Conservation (phyloP, 371 early-diverging fungal genomes). For the Saksenaea vasiformis region DNA sequence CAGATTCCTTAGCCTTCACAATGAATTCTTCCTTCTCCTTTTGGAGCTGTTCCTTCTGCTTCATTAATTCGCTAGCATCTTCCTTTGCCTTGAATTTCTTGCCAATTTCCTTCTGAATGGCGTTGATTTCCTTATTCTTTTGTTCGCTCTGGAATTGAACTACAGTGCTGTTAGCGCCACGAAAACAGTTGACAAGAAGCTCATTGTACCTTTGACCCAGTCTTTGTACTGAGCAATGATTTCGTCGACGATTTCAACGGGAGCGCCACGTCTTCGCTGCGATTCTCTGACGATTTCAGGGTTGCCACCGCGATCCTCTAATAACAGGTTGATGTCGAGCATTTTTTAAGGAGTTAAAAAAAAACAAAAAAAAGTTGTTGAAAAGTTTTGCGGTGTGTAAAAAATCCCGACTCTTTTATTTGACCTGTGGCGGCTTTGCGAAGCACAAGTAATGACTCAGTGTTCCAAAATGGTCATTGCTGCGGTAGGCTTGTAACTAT, state of each 20-base stretch:
- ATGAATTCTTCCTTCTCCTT: conserved; percentile 72
- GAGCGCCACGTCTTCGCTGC: conserved; percentile 87
- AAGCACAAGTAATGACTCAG: background rate
- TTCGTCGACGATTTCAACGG: conserved; percentile 89
- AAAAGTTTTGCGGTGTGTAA: background rate
- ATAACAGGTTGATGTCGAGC: conserved; percentile 92
- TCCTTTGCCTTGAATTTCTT: conserved; percentile 91
- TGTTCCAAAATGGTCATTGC: background rate
- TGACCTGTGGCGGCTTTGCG: conserved; percentile 1
- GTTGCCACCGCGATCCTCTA: conserved; percentile 93
- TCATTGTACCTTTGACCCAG: conserved; percentile 81
- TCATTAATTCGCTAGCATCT: conserved; percentile 79
- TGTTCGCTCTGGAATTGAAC: conserved; percentile 88
- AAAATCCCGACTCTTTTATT: background rate
- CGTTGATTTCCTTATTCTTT: conserved; percentile 89
- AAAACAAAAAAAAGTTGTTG: conserved; percentile 8
- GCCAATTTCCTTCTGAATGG: conserved; percentile 91
- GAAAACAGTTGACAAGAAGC: background rate
- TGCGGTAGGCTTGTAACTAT: background rate
- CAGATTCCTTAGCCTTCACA: conserved; percentile 74
- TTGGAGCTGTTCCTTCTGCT: conserved; percentile 73
- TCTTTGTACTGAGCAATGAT: conserved; percentile 89
- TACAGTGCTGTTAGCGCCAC: conserved; percentile 18
- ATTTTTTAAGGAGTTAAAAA: conserved; percentile 30
- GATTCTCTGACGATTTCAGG: conserved; percentile 93